phyloP scores from a whole-genome alignment of 768 basidiomycete genomes.

The Mycena sanguinolenta region DNA sequence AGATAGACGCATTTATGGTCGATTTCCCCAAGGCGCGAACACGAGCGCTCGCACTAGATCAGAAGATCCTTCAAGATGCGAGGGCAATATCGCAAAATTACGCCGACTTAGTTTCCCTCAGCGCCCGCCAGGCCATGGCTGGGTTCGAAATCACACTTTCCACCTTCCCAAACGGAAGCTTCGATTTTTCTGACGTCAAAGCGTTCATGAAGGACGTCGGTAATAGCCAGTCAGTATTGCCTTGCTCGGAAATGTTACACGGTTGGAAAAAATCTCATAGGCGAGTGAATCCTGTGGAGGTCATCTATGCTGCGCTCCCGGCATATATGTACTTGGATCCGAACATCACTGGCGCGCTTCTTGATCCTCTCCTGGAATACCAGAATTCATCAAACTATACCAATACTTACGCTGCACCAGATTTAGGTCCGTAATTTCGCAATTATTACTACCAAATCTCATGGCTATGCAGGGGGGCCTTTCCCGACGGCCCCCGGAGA shows the following conservation, averaged over 20 bases:
- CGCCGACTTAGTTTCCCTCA: conserved; percentile 56
- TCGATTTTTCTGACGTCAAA: conserved; percentile 56
- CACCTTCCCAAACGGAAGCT: conserved; percentile 41
- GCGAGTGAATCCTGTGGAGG: conserved; percentile 34
- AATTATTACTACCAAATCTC: neutral
- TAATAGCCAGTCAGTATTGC: conserved; percentile 46
- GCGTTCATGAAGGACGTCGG: conserved; percentile 65
- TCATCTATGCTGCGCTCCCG: conserved; percentile 51
- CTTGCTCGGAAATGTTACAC: neutral
- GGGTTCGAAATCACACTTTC: conserved; percentile 62
- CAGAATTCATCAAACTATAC: conserved; percentile 47
- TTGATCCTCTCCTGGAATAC: conserved; percentile 45
- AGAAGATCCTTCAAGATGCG: conserved; percentile 52
- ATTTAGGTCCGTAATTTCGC: conserved; percentile 43
- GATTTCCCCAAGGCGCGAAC: conserved; percentile 54
- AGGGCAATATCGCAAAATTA: conserved; percentile 53
- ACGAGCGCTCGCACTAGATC: conserved; percentile 56
- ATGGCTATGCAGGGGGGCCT: conserved; percentile 23
- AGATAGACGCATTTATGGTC: conserved; percentile 57
- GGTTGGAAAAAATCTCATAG: neutral
- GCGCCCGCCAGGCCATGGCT: conserved; percentile 59
- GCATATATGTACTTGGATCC: conserved; percentile 42
- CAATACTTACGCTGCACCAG: conserved; percentile 46
- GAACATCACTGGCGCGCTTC: conserved; percentile 47
- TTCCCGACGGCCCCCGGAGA: conserved; percentile 42